Percentiles rank a stretch among this genome's conserved stretches.
Conservation (phyloP, 805 yeast genomes). For the Ogataea thermomethanolica region DNA sequence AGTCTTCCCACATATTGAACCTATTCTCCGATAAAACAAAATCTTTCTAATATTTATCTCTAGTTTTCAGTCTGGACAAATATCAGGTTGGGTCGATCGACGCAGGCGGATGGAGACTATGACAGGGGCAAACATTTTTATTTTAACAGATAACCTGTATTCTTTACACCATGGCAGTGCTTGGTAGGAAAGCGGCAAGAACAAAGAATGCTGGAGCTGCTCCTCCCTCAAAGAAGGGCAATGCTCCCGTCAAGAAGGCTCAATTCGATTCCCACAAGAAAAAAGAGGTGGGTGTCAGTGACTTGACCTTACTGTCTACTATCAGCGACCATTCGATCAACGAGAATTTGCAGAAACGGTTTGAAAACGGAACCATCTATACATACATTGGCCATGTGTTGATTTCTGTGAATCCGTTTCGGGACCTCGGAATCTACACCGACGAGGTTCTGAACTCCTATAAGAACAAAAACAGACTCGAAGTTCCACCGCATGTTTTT, state of each 20-base stretch:
- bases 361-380: slow-evolving; percentile 84
- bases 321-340: slow-evolving; percentile 91
- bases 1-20: slow-evolving; percentile 39
- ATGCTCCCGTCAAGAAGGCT: slow-evolving; percentile 68
- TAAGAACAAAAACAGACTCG: slow-evolving; percentile 88
- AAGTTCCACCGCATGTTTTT: slow-evolving; percentile 97
- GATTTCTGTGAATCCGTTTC: slow-evolving; percentile 94
- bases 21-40: slow-evolving; percentile 1
- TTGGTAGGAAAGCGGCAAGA: slow-evolving; percentile 66
- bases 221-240: slow-evolving; percentile 55
- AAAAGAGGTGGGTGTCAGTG: slow-evolving; percentile 98
- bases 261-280: slow-evolving; percentile 83
- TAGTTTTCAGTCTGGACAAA: background rate
- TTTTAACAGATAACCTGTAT: slow-evolving; percentile 3
- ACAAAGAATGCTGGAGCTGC: slow-evolving; percentile 42
- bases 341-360: slow-evolving; percentile 84
- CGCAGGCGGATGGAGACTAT: slow-evolving; percentile 8
- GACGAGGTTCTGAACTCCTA: slow-evolving; percentile 70
- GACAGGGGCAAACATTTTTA: slow-evolving; percentile 8
- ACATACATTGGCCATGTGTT: slow-evolving; percentile 93
- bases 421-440: slow-evolving; percentile 94
- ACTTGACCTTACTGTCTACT: slow-evolving; percentile 80
- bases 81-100: slow-evolving; percentile 7
- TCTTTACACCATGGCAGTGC: slow-evolving; percentile 12
- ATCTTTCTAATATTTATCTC: background rate